Conservation (phyloP, 345 rosid species). For the Lepidium sativum region DNA sequence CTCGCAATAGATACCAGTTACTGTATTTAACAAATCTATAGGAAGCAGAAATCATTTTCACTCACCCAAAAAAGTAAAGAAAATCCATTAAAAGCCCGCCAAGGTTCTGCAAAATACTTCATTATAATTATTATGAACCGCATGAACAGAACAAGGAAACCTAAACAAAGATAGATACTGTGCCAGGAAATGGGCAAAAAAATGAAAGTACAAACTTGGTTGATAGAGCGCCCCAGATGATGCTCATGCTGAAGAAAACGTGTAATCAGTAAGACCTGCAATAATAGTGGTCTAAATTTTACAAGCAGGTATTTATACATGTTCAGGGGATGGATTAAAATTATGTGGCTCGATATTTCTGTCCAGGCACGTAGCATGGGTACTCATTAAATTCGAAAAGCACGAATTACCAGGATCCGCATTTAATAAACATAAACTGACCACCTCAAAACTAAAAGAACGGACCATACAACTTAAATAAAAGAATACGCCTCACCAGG, state of each 20-base stretch:
- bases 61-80: slow-evolving; percentile 98
- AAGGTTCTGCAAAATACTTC: slow-evolving; percentile 56
- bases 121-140: slow-evolving; percentile 7
- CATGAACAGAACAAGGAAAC: neutral
- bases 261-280: slow-evolving; percentile 73
- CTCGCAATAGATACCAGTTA: neutral
- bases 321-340: neutral
- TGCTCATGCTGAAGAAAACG: slow-evolving; percentile 96
- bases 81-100: slow-evolving; percentile 97
- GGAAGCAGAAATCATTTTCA: slow-evolving; percentile 16
- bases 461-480: neutral
- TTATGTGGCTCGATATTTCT: neutral
- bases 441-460: slow-evolving; percentile 8
- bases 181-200: slow-evolving; percentile 2
- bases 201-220: slow-evolving; percentile 45
- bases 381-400: neutral
- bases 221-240: slow-evolving; percentile 80
- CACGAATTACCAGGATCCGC: slow-evolving; percentile 2
- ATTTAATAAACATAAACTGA: slow-evolving; percentile 6
- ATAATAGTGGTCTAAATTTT: slow-evolving; percentile 2
- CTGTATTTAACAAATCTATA: neutral
- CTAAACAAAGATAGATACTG: neutral
- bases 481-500: slow-evolving; percentile 46
- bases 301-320: slow-evolving; percentile 3
- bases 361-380: too few relatives aligned